phyloP scores from a whole-genome alignment of 306 rosid species.

The Fagus crenata region DNA sequence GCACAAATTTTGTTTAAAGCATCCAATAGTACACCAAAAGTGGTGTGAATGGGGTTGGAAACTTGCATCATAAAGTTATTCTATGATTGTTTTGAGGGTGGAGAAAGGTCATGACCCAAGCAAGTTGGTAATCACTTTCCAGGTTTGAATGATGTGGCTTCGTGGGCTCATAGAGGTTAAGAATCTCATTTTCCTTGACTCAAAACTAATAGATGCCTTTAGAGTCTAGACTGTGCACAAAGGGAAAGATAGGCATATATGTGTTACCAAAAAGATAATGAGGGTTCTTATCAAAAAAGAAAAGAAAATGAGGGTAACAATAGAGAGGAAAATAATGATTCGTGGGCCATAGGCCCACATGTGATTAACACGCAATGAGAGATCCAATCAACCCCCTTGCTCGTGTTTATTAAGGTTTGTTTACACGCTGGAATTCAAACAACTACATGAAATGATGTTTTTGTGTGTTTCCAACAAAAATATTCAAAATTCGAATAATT shows the following conservation, averaged over 20 bases:
- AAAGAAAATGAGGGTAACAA: background rate
- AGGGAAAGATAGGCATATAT: background rate
- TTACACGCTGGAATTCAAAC: too few relatives aligned
- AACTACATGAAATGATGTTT: too few relatives aligned
- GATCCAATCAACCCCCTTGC: too few relatives aligned
- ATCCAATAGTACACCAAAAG: constrained; percentile 37
- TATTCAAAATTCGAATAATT: too few relatives aligned
- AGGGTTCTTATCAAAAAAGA: background rate
- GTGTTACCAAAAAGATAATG: constrained; percentile 12
- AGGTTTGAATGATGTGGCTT: constrained; percentile 40
- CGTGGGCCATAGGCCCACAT: too few relatives aligned
- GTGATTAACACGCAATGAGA: too few relatives aligned
- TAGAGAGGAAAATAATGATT: background rate
- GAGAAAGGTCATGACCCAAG: constrained; percentile 28
- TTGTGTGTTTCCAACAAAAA: too few relatives aligned
- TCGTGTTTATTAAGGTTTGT: too few relatives aligned
- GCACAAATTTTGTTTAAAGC: constrained; percentile 23
- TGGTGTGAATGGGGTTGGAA: constrained; percentile 45
- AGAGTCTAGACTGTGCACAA: constrained; percentile 5
- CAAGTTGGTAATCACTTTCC: constrained; percentile 37
- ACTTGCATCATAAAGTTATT: constrained; percentile 32
- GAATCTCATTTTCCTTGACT: constrained; percentile 35
- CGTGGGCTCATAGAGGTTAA: constrained; percentile 29
- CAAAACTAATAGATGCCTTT: background rate
- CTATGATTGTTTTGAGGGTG: constrained; percentile 35